Conservation (phyloP, 495 filamentous ascomycete species). For the Neurospora intermedia region DNA sequence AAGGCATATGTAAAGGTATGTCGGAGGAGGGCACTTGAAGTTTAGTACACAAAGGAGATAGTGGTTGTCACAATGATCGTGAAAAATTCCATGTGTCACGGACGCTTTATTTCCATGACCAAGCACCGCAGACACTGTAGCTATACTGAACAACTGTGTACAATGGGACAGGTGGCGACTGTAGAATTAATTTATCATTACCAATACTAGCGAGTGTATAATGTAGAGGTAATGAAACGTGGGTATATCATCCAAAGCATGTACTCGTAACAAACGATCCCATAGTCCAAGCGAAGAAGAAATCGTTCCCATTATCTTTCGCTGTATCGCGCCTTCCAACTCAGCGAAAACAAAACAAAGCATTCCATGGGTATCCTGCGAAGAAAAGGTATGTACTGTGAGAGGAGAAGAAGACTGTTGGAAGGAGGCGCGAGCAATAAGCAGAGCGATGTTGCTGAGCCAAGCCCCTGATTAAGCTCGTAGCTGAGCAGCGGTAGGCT, state of each 20-base stretch:
- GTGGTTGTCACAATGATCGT: background rate
- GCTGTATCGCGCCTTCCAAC: background rate
- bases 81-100: background rate
- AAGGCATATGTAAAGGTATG: background rate
- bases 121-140: background rate
- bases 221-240: background rate
- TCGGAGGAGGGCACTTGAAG: background rate
- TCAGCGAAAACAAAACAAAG: background rate
- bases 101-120: accelerated
- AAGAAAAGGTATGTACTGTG: background rate
- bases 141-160: background rate
- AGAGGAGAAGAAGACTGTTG: background rate
- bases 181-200: background rate
- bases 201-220: background rate
- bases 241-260: background rate
- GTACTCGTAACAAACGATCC: background rate
- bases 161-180: background rate
- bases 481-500: background rate
- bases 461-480: background rate
- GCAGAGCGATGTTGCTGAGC: background rate
- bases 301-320: background rate
- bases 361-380: background rate
- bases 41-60: too few relatives aligned
- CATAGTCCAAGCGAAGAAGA: background rate
- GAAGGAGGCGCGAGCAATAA: background rate